These are phyloP conservation scores for Mortierella claussenii DNA, from an alignment of 192 early-diverging fungal genomes.

Conservation along the genomic window DNA sequence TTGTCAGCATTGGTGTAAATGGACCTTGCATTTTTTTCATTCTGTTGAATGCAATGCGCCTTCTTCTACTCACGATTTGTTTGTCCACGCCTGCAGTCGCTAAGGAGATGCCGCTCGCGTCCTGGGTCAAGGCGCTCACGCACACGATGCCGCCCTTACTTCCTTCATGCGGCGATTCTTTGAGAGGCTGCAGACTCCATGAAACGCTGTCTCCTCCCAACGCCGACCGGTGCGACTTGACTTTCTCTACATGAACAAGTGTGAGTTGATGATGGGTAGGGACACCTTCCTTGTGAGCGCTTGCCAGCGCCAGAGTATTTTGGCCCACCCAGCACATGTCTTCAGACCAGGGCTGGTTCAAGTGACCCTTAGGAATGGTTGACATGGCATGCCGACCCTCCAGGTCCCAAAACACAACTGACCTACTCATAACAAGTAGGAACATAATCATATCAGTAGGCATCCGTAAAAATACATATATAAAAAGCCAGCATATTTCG, in stretches of 20 bases:
- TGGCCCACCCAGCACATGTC: constrained; percentile 48
- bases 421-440: constrained; percentile 5
- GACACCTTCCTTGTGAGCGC: constrained; percentile 25
- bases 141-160: constrained; percentile 37
- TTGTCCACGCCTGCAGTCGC: constrained; percentile 39
- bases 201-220: neutral
- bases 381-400: constrained; percentile 9
- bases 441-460: constrained; percentile 9
- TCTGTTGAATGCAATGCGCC: neutral
- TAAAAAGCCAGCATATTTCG: too few species aligned
- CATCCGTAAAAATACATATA: too few species aligned
- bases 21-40: too few species aligned
- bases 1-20: too few species aligned
- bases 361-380: constrained; percentile 15
- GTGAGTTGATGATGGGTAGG: constrained; percentile 16
- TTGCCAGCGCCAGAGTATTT: constrained; percentile 30
- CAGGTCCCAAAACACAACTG: constrained; percentile 48
- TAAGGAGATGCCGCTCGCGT: constrained; percentile 10
- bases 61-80: constrained; percentile 31
- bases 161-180: constrained; percentile 23
- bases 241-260: constrained; percentile 21
- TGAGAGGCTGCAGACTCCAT: constrained; percentile 25
- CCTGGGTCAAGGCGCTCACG: constrained; percentile 13
- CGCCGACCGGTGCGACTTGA: neutral
- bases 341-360: constrained; percentile 42